Evolutionary conservation across 1,139 yeast genomes (phyloP), one percentile per base, ranked within the genome.

Genomic region (Lodderomyces pseudojiufengensis): DNA sequence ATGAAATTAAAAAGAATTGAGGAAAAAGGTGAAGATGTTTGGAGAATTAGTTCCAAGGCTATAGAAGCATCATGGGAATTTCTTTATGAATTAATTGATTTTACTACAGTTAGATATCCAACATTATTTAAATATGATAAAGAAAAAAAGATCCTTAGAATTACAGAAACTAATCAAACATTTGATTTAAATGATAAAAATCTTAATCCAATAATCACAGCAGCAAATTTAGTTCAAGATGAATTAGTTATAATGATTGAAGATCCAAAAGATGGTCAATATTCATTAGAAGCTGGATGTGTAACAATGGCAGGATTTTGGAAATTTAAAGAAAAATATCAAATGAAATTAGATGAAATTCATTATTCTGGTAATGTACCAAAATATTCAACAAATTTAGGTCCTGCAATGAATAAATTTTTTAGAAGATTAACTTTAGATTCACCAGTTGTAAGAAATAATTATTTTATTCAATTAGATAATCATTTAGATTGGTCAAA

Each of bases 351-450:
- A 33, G 62, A 71, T 33, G 65, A 64, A 24, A 79, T 80, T 44
- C 86, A 80, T 51, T 73, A 78, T 15, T 60, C 73, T 26, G 85
- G 84, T 15, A 81, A 77, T 46, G 86, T 80, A 24, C 86, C 86
- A 9, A 73, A 78, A 51, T 80, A 73, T 49, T 63, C 72, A 38
- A 74, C 70, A 29, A 74, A 78, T 48, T 65, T 80, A 46, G 73
- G 76, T 51, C 57, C 63, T 26, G 80, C 83, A 7, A 80, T 80
- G 86, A 80, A 78, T 46, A 76, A 76, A 49, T 79, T 79, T 55
- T 79, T 80, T 52, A 55, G 67, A 25, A 60, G 83, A 45, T 60
- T 76, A 43, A 63, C 75, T 3, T 70, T 74, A 35, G 84, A 64
- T 43, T 61, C 65, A 38, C 81, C 84, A 1, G 81, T 80, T 9